Evolutionary conservation across 495 filamentous ascomycete genomes (phyloP), one percentile per base, ranked within the genome.

Genomic region (Podospora anserina): DNA sequence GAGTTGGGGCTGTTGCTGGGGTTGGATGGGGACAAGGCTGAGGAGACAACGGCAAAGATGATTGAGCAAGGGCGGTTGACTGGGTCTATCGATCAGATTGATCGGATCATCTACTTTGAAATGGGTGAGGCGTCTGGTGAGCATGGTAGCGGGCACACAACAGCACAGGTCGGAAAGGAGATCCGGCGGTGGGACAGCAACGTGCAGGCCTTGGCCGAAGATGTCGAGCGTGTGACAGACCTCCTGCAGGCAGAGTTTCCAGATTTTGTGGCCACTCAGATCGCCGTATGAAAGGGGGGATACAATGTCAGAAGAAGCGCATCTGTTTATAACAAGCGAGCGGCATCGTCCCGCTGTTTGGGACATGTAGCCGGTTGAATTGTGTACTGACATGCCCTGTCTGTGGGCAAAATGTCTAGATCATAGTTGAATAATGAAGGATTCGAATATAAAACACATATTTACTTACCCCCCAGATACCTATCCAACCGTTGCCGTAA

Each of bases 61-160:
- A 92, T 98, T 70, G 94, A 97, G 80, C 93, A 97, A 78, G 92
- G 91, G 18, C 88, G 95, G 27, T 79, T 99, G 68, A 85, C 86
- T 2, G 95, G 95, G 9, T 88, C 88, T 61, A 97, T 99, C 74
- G 96, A 99, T 79, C 95, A 98, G 82, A 96, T 99, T 74, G 92
- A 93, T 69, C 83, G 91, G 16, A 78, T 94, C 11, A 95, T 99
- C 56, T 91, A 87, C 74, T 99, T 99, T 74, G 90, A 93, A 67
- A 86, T 84, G 53, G 82, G 84, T 19, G 87, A 89, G 66, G 88
- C 88, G n/a, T 88, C 87, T 18, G 89, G 85, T 4, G 83, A 90
- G 80, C 85, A 84, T 76, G 84, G 81, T 7, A 85, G 83, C 62
- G 87, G 85, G 2, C 81, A 86, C 27, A 84, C 82, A 4, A 87